These are phyloP conservation scores for Endoconidiophora polonica DNA, from an alignment of 2,329 filamentous ascomycete genomes.

Conservation along the genomic window DNA sequence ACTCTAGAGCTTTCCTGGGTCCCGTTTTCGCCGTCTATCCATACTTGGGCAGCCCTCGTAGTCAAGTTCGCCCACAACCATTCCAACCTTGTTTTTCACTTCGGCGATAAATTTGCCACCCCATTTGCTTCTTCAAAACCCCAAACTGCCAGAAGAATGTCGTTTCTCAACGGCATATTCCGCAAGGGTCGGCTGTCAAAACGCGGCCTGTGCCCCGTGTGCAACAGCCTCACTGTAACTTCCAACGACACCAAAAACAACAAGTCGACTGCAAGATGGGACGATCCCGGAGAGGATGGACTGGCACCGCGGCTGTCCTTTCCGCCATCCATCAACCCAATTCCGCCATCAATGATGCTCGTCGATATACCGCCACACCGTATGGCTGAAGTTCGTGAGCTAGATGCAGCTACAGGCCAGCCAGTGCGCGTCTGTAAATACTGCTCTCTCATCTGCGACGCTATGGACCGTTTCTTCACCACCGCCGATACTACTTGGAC, in stretches of 20 bases:
- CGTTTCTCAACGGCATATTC: conserved; percentile 11
- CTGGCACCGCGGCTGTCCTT: conserved; percentile 2
- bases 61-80: not conserved
- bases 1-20: too few relatives aligned
- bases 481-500: conserved; percentile 1
- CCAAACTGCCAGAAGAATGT: not conserved
- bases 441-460: conserved; percentile 8
- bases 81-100: not conserved
- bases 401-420: conserved; percentile 1
- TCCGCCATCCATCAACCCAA: conserved; percentile 8
- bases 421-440: conserved; percentile 7
- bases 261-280: conserved; percentile 10
- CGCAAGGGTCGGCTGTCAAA: conserved; percentile 8
- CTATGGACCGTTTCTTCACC: conserved; percentile 8
- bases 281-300: conserved; percentile 9
- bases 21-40: too few relatives aligned
- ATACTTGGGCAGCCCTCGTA: too few relatives aligned
- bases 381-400: conserved; percentile 9
- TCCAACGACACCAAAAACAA: conserved; percentile 9
- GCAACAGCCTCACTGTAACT: conserved; percentile 12
- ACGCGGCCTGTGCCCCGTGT: conserved; percentile 9
- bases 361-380: conserved; percentile 10
- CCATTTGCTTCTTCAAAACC: not conserved
- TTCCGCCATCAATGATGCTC: conserved; percentile 12
- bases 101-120: not conserved